These are phyloP conservation scores for Asterionellopsis glacialis DNA, from an alignment of 108 stramenopile species.

Conservation along the genomic window DNA sequence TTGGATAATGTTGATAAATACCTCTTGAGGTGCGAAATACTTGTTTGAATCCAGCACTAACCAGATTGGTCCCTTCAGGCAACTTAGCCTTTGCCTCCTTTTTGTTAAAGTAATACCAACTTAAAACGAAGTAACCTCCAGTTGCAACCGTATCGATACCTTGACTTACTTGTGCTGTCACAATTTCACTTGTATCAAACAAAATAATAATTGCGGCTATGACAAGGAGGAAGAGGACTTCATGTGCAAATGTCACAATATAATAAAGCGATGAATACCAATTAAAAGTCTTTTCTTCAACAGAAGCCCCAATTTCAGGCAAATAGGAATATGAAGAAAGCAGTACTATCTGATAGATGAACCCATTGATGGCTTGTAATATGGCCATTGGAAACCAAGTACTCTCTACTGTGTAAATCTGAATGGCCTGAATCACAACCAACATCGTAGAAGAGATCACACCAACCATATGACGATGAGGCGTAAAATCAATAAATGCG, in stretches of 20 bases:
- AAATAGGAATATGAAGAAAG: conserved; percentile 1
- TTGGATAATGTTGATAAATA: conserved; percentile 32
- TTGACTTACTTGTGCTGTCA: conserved; percentile 33
- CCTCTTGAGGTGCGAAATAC: conserved; percentile 32
- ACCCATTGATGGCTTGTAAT: conserved; percentile 6
- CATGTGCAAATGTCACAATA: conserved; percentile 36
- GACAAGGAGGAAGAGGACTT: conserved; percentile 37
- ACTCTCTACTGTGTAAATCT: conserved; percentile 9
- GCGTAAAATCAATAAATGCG: conserved; percentile 43
- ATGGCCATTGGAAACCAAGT: conserved; percentile 37
- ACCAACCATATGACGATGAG: conserved; percentile 37
- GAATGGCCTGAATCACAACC: conserved; percentile 8
- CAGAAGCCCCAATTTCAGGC: neutral
- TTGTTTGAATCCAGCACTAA: conserved; percentile 33
- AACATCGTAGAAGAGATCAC: conserved; percentile 21
- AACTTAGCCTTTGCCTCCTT: conserved; percentile 19
- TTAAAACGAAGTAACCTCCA: conserved; percentile 27
- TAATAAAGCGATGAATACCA: neutral
- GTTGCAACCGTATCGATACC: conserved; percentile 18
- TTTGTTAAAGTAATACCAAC: conserved; percentile 37
- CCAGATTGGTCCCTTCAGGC: conserved; percentile 25
- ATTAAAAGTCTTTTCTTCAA: conserved; percentile 2
- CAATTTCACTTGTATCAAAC: conserved; percentile 21
- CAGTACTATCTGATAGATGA: neutral
- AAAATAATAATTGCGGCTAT: conserved; percentile 23